Conservation (phyloP, 352 stramenopile genomes). For the Globisporangium splendens region DNA sequence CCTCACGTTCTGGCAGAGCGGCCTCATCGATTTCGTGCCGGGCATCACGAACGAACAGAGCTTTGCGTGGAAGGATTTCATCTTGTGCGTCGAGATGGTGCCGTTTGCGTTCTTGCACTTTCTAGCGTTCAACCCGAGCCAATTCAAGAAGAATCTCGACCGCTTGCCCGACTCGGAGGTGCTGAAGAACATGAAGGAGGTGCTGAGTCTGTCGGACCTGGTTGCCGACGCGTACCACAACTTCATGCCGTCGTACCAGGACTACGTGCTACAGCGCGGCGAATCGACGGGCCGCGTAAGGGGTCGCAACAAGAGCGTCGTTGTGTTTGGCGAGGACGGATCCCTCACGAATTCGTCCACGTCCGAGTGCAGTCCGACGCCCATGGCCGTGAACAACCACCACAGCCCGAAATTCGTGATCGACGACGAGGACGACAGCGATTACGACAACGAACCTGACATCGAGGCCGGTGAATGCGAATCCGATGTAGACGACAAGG, state of each 20-base stretch:
- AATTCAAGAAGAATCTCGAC: conserved; percentile 82
- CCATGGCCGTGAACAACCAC: conserved; percentile 50
- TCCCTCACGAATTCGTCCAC: conserved; percentile 30
- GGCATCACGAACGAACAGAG: conserved; percentile 82
- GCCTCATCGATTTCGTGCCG: conserved; percentile 82
- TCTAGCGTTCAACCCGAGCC: conserved; percentile 73
- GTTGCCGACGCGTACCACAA: conserved; percentile 84
- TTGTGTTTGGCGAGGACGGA: conserved; percentile 41
- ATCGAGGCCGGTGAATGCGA: conserved; percentile 7
- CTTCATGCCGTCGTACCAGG: conserved; percentile 83
- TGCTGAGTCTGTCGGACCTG: conserved; percentile 77
- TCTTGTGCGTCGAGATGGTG: conserved; percentile 90
- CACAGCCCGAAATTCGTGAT: conserved; percentile 66
- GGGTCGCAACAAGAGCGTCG: conserved; percentile 30
- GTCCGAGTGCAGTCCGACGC: conserved; percentile 51
- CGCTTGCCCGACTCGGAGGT: conserved; percentile 71
- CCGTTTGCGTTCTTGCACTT: conserved; percentile 75
- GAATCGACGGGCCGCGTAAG: conserved; percentile 37
- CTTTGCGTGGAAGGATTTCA: conserved; percentile 90
- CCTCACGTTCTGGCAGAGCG: conserved; percentile 90
- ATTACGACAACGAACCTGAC: conserved; percentile 23
- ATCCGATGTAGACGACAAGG: background rate
- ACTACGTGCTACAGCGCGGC: conserved; percentile 81
- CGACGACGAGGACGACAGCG: conserved; percentile 56
- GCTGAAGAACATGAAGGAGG: conserved; percentile 88